These are phyloP conservation scores for Coemansia sp. DNA, from an alignment of 192 early-diverging fungal genomes.

Conservation along the genomic window DNA sequence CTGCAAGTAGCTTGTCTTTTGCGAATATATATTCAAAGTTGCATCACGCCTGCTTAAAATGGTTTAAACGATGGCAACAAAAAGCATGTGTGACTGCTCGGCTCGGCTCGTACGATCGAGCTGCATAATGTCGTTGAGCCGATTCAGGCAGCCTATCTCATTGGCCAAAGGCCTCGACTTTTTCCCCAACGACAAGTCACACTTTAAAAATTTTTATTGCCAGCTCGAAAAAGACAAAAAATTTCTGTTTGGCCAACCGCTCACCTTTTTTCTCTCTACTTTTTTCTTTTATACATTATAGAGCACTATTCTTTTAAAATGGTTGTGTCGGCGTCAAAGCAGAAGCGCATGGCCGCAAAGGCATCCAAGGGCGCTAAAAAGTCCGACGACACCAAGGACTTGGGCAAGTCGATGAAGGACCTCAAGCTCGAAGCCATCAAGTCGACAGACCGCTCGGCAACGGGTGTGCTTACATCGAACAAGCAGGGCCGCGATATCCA, in stretches of 20 bases:
- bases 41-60: too few species aligned
- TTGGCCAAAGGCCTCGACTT: constrained; percentile 10
- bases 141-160: not conserved
- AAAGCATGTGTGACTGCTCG: not conserved
- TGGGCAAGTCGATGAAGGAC: constrained; percentile 55
- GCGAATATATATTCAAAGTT: too few species aligned
- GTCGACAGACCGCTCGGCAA: constrained; percentile 73
- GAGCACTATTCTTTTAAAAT: constrained; percentile 13
- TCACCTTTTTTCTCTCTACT: not conserved
- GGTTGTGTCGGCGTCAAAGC: constrained; percentile 69
- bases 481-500: constrained; percentile 92
- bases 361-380: constrained; percentile 55
- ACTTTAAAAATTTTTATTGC: constrained; percentile 10
- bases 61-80: too few species aligned
- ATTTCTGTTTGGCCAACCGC: constrained; percentile 3
- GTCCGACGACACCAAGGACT: constrained; percentile 37
- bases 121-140: not conserved
- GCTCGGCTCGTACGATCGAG: not conserved
- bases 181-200: constrained; percentile 14
- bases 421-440: constrained; percentile 61
- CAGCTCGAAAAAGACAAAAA: not conserved
- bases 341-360: constrained; percentile 78
- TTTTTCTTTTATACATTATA: constrained; percentile 11
- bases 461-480: constrained; percentile 90
- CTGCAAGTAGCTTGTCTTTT: too few species aligned